These are phyloP conservation scores for Cyberlindnera galapagoensis DNA, from an alignment of 805 yeast genomes.

Conservation along the genomic window DNA sequence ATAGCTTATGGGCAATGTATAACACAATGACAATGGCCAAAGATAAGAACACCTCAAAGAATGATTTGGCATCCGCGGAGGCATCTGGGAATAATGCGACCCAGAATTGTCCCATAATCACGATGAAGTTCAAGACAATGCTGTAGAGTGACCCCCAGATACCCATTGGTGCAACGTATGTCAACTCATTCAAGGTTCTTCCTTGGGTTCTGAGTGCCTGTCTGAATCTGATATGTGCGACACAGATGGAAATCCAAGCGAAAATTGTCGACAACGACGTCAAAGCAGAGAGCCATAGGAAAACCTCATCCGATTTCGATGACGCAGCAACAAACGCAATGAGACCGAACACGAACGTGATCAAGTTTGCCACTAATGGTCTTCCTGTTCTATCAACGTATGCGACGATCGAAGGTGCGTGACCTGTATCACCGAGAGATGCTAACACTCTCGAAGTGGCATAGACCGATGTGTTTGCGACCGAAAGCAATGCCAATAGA, in stretches of 20 bases:
- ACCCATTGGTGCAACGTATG: slow-evolving; percentile 64
- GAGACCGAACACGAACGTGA: slow-evolving; percentile 49
- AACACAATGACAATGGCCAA: slow-evolving; percentile 53
- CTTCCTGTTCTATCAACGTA: slow-evolving; percentile 64
- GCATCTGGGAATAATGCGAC: slow-evolving; percentile 67
- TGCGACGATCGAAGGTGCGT: slow-evolving; percentile 49
- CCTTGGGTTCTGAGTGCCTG: slow-evolving; percentile 60
- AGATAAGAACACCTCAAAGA: slow-evolving; percentile 63
- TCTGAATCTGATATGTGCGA: slow-evolving; percentile 58
- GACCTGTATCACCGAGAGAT: slow-evolving; percentile 57
- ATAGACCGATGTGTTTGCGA: slow-evolving; percentile 67
- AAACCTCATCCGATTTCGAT: slow-evolving; percentile 43
- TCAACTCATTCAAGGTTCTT: slow-evolving; percentile 52
- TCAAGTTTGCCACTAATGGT: slow-evolving; percentile 50
- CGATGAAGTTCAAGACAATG: slow-evolving; percentile 44
- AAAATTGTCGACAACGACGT: slow-evolving; percentile 56
- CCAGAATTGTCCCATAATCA: slow-evolving; percentile 77
- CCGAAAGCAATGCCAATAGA: slow-evolving; percentile 59
- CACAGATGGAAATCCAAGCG: slow-evolving; percentile 56
- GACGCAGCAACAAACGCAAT: slow-evolving; percentile 56
- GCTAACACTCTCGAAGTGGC: slow-evolving; percentile 63
- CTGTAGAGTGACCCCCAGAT: slow-evolving; percentile 63
- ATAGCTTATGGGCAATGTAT: slow-evolving; percentile 52
- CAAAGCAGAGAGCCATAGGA: slow-evolving; percentile 57
- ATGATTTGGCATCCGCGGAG: slow-evolving; percentile 43